phyloP scores from a whole-genome alignment of 1,284 basidiomycete species.

The Lentinus polychrous region DNA sequence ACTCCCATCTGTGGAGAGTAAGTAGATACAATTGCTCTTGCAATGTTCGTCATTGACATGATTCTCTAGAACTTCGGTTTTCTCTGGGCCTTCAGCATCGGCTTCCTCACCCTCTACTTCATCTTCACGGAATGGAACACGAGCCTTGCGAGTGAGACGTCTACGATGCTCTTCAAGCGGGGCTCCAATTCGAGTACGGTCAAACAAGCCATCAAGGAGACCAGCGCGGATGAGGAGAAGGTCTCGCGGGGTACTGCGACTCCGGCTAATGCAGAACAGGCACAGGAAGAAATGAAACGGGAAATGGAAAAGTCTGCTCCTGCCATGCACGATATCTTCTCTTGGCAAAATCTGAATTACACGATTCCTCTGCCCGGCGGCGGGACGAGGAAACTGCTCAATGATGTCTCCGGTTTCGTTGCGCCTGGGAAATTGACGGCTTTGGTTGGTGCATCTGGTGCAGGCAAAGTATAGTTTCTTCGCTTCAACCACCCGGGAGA shows the following conservation, averaged over 20 bases:
- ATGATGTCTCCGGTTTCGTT: conserved; percentile 81
- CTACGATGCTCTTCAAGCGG: conserved; percentile 37
- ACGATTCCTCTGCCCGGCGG: conserved; percentile 53
- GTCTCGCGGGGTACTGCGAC: background rate
- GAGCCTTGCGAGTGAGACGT: conserved; percentile 22
- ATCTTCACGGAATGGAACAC: conserved; percentile 45
- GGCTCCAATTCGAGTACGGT: conserved; percentile 21
- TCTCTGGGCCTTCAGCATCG: conserved; percentile 43
- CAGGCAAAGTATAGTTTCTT: conserved; percentile 50
- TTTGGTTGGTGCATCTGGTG: conserved; percentile 78
- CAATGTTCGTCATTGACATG: background rate
- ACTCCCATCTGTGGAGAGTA: conserved; percentile 63
- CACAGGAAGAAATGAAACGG: conserved; percentile 24
- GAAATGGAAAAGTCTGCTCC: conserved; percentile 7
- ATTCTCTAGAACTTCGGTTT: conserved; percentile 46
- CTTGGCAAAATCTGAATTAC: conserved; percentile 60
- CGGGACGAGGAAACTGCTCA: conserved; percentile 52
- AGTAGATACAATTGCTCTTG: conserved; percentile 17
- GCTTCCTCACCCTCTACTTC: conserved; percentile 42
- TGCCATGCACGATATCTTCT: conserved; percentile 41
- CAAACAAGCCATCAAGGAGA: conserved; percentile 2
- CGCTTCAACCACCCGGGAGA: too few species aligned
- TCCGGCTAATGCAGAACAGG: background rate
- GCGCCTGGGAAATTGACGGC: conserved; percentile 75
- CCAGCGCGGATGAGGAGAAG: conserved; percentile 17